phyloP scores from a whole-genome alignment of 306 rosid species.

The Castanospermum australe region DNA sequence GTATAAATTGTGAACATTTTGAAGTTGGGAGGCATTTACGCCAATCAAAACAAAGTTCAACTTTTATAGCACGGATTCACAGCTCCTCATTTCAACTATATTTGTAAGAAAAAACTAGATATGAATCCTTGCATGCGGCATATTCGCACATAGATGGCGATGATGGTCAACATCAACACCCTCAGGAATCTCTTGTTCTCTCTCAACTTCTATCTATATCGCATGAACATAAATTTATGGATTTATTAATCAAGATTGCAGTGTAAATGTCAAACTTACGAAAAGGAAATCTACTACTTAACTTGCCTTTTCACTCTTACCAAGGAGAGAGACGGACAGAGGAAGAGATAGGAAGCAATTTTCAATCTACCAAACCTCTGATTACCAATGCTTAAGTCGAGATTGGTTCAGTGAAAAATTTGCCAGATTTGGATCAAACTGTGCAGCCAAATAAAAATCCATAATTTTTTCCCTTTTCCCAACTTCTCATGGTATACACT shows the following conservation, averaged over 20 bases:
- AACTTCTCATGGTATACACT: not conserved
- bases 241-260: not conserved
- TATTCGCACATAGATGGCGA: constrained; percentile 13
- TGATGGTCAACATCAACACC: not conserved
- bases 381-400: too few relatives aligned
- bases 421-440: not conserved
- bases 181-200: not conserved
- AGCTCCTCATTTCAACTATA: not conserved
- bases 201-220: not conserved
- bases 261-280: not conserved
- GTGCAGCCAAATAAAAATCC: not conserved
- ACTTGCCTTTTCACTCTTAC: not conserved
- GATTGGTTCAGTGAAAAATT: not conserved
- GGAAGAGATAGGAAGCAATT: not conserved
- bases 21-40: not conserved
- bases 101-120: not conserved
- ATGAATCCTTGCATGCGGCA: not conserved
- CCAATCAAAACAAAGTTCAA: constrained; percentile 9
- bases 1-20: not conserved
- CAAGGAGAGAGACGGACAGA: not conserved
- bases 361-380: not conserved
- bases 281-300: not conserved
- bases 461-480: not conserved
- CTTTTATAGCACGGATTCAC: not conserved
- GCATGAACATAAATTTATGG: too few relatives aligned